Percentiles rank a stretch among this genome's conserved stretches.
Evolutionary conservation across 164 flowering plant genomes (phyloP).

Genomic region (Annona cherimola): DNA sequence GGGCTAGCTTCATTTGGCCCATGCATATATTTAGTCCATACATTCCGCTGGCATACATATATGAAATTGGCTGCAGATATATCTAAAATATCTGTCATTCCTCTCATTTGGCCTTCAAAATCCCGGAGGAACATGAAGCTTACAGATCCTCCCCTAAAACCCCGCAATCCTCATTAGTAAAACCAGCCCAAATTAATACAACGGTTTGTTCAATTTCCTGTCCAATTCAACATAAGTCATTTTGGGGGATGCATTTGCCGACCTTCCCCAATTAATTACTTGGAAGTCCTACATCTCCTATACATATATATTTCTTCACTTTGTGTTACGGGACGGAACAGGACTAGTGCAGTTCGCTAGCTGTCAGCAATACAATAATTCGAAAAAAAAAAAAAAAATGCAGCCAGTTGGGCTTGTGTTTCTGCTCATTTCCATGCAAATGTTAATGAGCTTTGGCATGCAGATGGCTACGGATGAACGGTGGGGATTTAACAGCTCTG

Average conservation of each 20-base stretch:
- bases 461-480: background rate
- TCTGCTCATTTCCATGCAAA: background rate
- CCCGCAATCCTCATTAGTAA: background rate
- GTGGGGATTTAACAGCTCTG: background rate
- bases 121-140: background rate
- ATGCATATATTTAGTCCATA: no score
- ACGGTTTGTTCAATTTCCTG: background rate
- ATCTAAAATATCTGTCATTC: background rate
- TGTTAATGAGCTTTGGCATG: background rate
- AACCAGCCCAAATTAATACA: no score
- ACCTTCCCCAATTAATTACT: background rate
- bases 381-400: background rate
- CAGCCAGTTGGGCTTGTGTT: background rate
- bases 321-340: no score
- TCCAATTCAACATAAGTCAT: background rate
- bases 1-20: no score
- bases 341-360: no score
- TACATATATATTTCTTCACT: background rate
- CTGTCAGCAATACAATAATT: no score
- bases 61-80: no score
- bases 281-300: background rate
- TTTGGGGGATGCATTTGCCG: background rate
- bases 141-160: background rate
- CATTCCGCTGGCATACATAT: no score
- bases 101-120: background rate